Evolutionary conservation across 2,329 filamentous ascomycete genomes (phyloP).

Genomic region (Emergomyces pasteurianus): DNA sequence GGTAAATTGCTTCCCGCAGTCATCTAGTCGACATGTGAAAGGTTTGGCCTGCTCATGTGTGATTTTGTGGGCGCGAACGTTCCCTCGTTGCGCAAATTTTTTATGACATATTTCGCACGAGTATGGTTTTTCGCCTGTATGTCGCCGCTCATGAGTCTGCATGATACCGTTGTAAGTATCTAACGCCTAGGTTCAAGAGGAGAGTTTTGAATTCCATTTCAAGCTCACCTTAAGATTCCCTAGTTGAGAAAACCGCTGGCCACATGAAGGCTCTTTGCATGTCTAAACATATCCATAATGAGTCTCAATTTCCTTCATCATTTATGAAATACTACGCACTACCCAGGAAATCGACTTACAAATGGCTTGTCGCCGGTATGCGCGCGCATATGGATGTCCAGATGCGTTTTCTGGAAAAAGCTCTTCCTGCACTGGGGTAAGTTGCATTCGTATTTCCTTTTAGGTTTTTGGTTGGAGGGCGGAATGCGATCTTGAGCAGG

Average conservation of each 20-base stretch:
- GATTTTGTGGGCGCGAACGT: slow-evolving; percentile 70
- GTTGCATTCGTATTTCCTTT: slow-evolving; percentile 60
- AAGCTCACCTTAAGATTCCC: slow-evolving; percentile 70
- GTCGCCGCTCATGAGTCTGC: slow-evolving; percentile 73
- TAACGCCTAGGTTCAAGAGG: background rate
- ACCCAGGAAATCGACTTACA: slow-evolving; percentile 45
- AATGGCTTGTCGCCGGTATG: slow-evolving; percentile 89
- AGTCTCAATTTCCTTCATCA: background rate
- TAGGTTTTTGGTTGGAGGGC: slow-evolving; percentile 27
- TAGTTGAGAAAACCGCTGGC: slow-evolving; percentile 72
- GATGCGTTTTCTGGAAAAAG: slow-evolving; percentile 84
- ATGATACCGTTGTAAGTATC: slow-evolving; percentile 4
- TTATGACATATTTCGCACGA: slow-evolving; percentile 69
- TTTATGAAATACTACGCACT: background rate
- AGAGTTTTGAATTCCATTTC: background rate
- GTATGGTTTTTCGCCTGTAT: slow-evolving; percentile 79
- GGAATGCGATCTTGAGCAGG: slow-evolving; percentile 25
- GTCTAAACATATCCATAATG: slow-evolving; percentile 27
- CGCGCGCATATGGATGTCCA: slow-evolving; percentile 76
- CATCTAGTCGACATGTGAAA: slow-evolving; percentile 68
- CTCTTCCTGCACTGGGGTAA: slow-evolving; percentile 64
- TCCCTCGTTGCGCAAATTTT: slow-evolving; percentile 72
- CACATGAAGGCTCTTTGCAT: slow-evolving; percentile 62
- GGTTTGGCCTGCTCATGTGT: slow-evolving; percentile 68
- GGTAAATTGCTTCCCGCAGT: slow-evolving; percentile 78